Evolutionary conservation across 2,329 filamentous ascomycete species (phyloP), one percentile per base, ranked within the genome.

Genomic region (Ascochyta pisi): DNA sequence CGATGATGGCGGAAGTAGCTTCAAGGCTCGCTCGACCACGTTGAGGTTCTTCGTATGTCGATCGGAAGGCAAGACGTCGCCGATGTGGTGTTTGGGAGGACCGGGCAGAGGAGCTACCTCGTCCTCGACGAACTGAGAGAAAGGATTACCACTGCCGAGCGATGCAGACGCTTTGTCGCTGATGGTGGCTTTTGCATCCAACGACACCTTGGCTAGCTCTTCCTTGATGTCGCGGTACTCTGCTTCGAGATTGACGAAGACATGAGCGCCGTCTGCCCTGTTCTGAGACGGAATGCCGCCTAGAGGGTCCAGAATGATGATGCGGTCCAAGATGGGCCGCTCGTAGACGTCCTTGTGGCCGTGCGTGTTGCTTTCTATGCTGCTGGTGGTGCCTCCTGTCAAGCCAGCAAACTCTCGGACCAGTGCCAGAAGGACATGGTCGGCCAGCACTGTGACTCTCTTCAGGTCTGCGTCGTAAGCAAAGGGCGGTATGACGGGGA

Each of bases 161-260:
- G 63, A 60, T 13, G 64, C 47, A 8, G 59, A 22, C 42, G 50
- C 44, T 38, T 43, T 41, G 6, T 58, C 52, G 1, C 39, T 41
- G 50, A 53, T 44, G 40, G 50, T 49, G 6, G 64, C 49, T 7
- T 65, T 64, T n/a, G 57, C 48, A 1, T 50, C 45, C 9, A 55
- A 38, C 0, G 62, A 58, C 2, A 64, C 65, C 39, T 70, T 67
- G 27, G 71, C 67, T 4, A 96, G 80, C 63, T 92, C 84, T 15
- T 83, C 76, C 58, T 85, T 82, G 44, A 96, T 88, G 24, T 84
- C 78, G 1, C 84, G 80, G 63, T 90, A 96, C 71, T 99, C 94
- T 70, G 98, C 92, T 70, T 96, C 90, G 53, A 99, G 83, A 66
- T 99, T 99, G 70, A 99, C 85, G 70, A 97, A 98, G 7, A 95